Base-by-base conservation (phyloP, 371 early-diverging fungal genomes). In the Phascolomyces articulosus region DNA sequence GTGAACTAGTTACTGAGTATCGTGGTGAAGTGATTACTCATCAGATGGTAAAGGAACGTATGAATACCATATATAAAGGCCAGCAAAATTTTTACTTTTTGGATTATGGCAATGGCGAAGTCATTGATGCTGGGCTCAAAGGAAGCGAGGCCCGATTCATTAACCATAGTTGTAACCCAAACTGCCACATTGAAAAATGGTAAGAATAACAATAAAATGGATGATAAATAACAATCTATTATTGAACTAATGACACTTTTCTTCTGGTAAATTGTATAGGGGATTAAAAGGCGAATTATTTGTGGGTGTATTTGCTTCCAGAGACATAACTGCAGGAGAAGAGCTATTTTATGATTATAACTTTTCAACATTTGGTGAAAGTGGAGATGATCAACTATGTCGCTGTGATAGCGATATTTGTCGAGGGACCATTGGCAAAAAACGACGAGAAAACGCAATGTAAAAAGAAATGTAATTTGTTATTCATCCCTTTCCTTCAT, bases 101-200 rank as follows among this genome's bases (percentile, higher is more conserved):
- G 41, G 90, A 91, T 40, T 92, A 91, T 67, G 81, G 80, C 28
- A 77, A 86, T 21, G 90, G 91, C 1, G 91, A 93, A 62, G 91
- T 94, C 21, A 82, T 95, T 49, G 95, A 95, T 80, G 95, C 86
- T 3, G 82, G 85, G 57, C 64, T 76, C 57, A 90, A 88, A 62
- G 95, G 95, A 21, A 91, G 89, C 26, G 87, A 86, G 27, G 94
- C 82, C 20, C 65, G 82, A 29, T 82, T 82, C 56, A 79, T 82
- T 47, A 82, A 82, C 21, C 82, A 82, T 56, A 85, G 89, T 49
- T 96, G 97, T 70, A 88, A 88, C n/a, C 95, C 97, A 21, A 96
- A 96, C 69, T 95, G 95, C 77, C 93, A 91, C 41, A 93, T 95
- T 62, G 94, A 95, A 65, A 93, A 94, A 78, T 94, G 94, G 94